Evolutionary conservation across 306 rosid species (phyloP).

Genomic region (Nissolia schottii): DNA sequence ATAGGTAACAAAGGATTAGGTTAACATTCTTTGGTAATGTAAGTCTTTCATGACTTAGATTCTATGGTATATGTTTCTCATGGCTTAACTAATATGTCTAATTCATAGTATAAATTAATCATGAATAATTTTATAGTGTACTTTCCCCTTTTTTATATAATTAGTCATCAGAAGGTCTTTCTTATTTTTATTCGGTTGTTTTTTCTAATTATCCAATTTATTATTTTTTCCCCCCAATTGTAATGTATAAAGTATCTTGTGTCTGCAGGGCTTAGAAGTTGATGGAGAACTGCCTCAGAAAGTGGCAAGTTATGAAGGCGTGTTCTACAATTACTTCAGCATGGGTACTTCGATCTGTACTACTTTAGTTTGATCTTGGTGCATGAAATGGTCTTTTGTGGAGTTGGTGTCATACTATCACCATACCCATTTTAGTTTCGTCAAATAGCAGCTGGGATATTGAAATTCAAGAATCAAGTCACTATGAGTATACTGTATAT

Average conservation of each 20-base stretch:
- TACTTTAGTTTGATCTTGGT: neutral
- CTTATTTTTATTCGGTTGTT: neutral
- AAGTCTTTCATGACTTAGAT: constrained; percentile 12
- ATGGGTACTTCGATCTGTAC: constrained; percentile 55
- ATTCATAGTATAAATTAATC: neutral
- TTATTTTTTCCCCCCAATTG: neutral
- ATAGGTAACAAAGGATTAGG: neutral
- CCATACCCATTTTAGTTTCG: constrained; percentile 10
- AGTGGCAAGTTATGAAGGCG: constrained; percentile 67
- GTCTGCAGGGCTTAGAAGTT: constrained; percentile 64
- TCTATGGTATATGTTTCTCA: neutral
- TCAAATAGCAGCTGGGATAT: neutral
- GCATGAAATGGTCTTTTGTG: neutral
- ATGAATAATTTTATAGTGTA: neutral
- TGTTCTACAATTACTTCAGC: constrained; percentile 93
- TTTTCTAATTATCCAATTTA: neutral
- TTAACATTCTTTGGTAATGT: neutral
- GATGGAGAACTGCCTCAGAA: constrained; percentile 71
- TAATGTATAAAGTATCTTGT: constrained; percentile 21
- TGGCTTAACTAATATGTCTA: neutral
- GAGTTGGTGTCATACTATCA: neutral
- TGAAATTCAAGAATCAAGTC: constrained; percentile 8
- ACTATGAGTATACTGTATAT: constrained; percentile 12
- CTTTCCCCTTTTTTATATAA: neutral
- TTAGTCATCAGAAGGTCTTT: neutral